phyloP scores from a whole-genome alignment of 305 asterid species.

The Solanum aculeatissimum region DNA sequence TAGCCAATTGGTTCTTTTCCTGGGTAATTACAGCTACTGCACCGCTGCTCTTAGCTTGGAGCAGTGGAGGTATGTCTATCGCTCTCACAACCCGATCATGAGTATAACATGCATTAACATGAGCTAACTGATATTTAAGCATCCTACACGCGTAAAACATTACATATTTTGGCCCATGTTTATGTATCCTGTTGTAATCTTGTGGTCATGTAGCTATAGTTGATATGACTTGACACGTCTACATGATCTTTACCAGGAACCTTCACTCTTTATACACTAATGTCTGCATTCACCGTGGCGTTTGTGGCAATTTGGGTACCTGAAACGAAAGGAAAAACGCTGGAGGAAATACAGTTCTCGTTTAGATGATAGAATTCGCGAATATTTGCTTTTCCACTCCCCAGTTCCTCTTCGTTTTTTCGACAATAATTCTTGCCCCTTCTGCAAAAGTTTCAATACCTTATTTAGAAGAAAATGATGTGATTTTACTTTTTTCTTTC shows the following conservation, averaged over 20 bases:
- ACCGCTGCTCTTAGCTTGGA: slow-evolving; percentile 73
- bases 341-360: slow-evolving; percentile 70
- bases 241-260: slow-evolving; percentile 38
- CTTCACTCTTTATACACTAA: slow-evolving; percentile 39
- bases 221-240: not conserved
- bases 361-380: slow-evolving; percentile 27
- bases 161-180: not conserved
- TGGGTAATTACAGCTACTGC: slow-evolving; percentile 73
- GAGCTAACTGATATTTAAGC: not conserved
- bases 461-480: not conserved
- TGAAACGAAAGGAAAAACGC: slow-evolving; percentile 80
- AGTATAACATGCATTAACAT: not conserved
- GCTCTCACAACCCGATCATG: not conserved
- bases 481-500: not conserved
- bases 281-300: slow-evolving; percentile 30
- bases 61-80: slow-evolving; percentile 59
- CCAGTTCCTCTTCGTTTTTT: not conserved
- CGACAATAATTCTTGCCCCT: not conserved
- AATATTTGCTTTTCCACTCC: not conserved
- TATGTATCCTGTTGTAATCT: too few relatives aligned
- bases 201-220: not conserved
- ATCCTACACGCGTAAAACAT: not conserved
- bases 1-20: slow-evolving; percentile 57
- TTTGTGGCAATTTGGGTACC: slow-evolving; percentile 70
- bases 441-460: not conserved